Conservation (phyloP, 2,329 filamentous ascomycete species). For the Aciculosporium take region DNA sequence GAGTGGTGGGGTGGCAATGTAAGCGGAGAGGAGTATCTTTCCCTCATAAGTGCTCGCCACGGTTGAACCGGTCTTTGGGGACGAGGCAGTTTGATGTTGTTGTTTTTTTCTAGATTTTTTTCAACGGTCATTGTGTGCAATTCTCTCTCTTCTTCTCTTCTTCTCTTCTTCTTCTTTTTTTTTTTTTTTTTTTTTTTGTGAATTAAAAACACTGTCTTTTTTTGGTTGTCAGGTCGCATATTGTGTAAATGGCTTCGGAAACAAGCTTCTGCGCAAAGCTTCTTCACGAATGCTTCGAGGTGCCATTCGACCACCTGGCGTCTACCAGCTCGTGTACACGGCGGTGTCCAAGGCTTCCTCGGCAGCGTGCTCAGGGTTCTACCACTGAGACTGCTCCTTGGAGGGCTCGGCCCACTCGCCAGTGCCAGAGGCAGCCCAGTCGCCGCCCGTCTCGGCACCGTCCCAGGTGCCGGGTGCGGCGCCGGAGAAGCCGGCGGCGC, state of each 20-base stretch:
- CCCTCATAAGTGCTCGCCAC: slow-evolving; percentile 87
- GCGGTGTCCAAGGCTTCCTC: slow-evolving; percentile 4
- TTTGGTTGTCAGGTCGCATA: no score
- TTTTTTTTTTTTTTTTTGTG: background rate
- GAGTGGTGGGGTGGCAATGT: slow-evolving; percentile 5
- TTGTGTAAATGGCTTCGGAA: slow-evolving; percentile 4
- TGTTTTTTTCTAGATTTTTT: background rate
- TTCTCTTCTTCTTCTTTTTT: background rate
- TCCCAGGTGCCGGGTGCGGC: slow-evolving; percentile 40
- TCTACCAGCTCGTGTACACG: slow-evolving; percentile 7
- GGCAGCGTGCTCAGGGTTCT: slow-evolving; percentile 17
- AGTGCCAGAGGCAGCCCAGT: slow-evolving; percentile 51
- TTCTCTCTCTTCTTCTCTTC: no score
- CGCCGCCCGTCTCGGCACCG: slow-evolving; percentile 43
- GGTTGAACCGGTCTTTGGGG: slow-evolving; percentile 26
- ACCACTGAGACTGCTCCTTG: slow-evolving; percentile 39
- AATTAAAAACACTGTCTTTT: slow-evolving; percentile 4
- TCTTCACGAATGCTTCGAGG: background rate
- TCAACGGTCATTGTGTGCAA: background rate
- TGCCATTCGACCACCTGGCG: background rate
- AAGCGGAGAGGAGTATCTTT: slow-evolving; percentile 71
- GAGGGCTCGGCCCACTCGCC: slow-evolving; percentile 52
- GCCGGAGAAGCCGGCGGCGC: slow-evolving; percentile 55
- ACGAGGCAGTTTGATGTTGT: background rate
- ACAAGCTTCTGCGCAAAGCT: background rate